phyloP scores from a whole-genome alignment of 176 grass and related monocot species.

The Hordeum vulgare region MorexV3_pseudomolecules_assembly NC_058524.1:9948220-9948719 shows the following conservation, averaged over 20 bases:
- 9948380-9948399: background rate
- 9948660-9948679: background rate
- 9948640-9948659: slow-evolving; percentile 6
- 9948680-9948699: background rate
- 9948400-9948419: background rate
- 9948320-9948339: background rate
- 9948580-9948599: slow-evolving; percentile 80
- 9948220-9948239: background rate
- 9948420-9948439: background rate
- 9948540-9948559: slow-evolving; percentile 35
- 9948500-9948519: slow-evolving; percentile 46
- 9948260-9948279: slow-evolving; percentile 62
- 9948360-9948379: no score
- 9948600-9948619: slow-evolving; percentile 29
- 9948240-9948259: slow-evolving; percentile 54
- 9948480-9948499: slow-evolving; percentile 39
- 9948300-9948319: slow-evolving; percentile 41
- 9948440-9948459: slow-evolving; percentile 32
- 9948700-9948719: background rate
- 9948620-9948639: slow-evolving; percentile 56
- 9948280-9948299: slow-evolving; percentile 44
- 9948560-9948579: slow-evolving; percentile 73
- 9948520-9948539: slow-evolving; percentile 3
- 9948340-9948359: no score
- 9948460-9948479: slow-evolving; percentile 64